Evolutionary conservation across 2,329 filamentous ascomycete species (phyloP).

Genomic region (Trichoderma aggressivum): DNA sequence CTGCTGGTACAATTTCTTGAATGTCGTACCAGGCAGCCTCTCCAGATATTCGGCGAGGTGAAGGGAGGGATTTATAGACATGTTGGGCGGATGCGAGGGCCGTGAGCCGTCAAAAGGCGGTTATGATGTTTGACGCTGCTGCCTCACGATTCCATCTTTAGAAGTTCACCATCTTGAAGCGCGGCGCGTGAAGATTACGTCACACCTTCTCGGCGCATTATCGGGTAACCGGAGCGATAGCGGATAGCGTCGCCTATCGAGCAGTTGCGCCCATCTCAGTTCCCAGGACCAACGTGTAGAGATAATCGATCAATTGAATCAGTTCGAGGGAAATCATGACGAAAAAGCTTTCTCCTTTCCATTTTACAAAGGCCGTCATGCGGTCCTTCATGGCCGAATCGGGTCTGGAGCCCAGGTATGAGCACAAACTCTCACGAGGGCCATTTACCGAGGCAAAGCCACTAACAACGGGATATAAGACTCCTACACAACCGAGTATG

Average conservation of each 20-base stretch:
- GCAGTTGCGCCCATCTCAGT: not conserved
- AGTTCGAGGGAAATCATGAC: slow-evolving; percentile 26
- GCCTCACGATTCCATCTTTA: not conserved
- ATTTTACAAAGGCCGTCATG: slow-evolving; percentile 46
- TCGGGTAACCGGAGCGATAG: not conserved
- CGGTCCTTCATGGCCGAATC: slow-evolving; percentile 83
- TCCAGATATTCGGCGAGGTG: slow-evolving; percentile 87
- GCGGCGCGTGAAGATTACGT: not conserved
- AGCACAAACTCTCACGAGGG: not conserved
- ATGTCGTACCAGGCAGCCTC: slow-evolving; percentile 82
- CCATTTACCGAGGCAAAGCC: not conserved
- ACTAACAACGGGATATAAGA: slow-evolving; percentile 20
- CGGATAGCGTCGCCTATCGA: not conserved
- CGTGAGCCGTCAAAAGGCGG: slow-evolving; percentile 27
- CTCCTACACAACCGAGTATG: slow-evolving; percentile 28
- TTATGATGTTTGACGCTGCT: not conserved
- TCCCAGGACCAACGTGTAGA: not conserved
- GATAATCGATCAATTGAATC: not conserved
- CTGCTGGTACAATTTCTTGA: slow-evolving; percentile 89
- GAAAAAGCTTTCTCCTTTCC: slow-evolving; percentile 33
- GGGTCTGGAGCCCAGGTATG: slow-evolving; percentile 83
- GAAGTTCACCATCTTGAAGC: not conserved
- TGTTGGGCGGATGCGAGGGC: slow-evolving; percentile 30
- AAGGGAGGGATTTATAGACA: slow-evolving; percentile 50
- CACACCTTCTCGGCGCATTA: not conserved